Percentiles rank a stretch among this genome's conserved stretches.
phyloP scores from a whole-genome alignment of 2,329 filamentous ascomycete genomes.

The Fusarium succisae region DNA sequence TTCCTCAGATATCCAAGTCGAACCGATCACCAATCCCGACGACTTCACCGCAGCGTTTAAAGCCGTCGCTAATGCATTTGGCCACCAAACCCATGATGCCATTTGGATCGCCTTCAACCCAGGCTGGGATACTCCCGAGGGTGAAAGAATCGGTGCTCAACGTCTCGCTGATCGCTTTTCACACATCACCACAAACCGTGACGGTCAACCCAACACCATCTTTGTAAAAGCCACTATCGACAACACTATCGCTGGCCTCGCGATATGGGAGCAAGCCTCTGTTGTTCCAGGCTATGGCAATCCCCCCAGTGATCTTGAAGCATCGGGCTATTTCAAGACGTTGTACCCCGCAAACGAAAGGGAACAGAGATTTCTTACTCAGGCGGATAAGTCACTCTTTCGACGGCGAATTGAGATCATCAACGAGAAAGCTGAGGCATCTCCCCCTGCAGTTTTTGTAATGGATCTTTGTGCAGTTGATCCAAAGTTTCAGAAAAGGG shows the following conservation, averaged over 20 bases:
- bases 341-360: constrained; percentile 55
- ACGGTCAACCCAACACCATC: constrained; percentile 59
- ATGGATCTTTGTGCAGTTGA: constrained; percentile 63
- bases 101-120: constrained; percentile 64
- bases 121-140: constrained; percentile 62
- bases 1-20: constrained; percentile 32
- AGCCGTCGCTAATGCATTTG: constrained; percentile 53
- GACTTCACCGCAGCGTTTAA: constrained; percentile 44
- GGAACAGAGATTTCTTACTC: constrained; percentile 57
- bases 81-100: constrained; percentile 59
- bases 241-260: constrained; percentile 58
- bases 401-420: constrained; percentile 54
- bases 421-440: constrained; percentile 49
- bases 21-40: constrained; percentile 40
- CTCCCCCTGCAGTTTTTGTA: constrained; percentile 57
- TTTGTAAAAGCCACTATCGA: constrained; percentile 64
- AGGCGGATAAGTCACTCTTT: constrained; percentile 56
- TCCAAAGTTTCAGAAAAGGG: constrained; percentile 61
- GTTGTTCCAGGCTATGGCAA: constrained; percentile 59
- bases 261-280: constrained; percentile 65
- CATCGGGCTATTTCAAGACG: constrained; percentile 45
- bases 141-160: constrained; percentile 48
- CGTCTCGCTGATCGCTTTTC: constrained; percentile 55
- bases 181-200: constrained; percentile 49
- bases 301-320: constrained; percentile 45